phyloP scores from a whole-genome alignment of 176 grass and related monocot species.

The Dendrocalamus sinicus region DNA sequence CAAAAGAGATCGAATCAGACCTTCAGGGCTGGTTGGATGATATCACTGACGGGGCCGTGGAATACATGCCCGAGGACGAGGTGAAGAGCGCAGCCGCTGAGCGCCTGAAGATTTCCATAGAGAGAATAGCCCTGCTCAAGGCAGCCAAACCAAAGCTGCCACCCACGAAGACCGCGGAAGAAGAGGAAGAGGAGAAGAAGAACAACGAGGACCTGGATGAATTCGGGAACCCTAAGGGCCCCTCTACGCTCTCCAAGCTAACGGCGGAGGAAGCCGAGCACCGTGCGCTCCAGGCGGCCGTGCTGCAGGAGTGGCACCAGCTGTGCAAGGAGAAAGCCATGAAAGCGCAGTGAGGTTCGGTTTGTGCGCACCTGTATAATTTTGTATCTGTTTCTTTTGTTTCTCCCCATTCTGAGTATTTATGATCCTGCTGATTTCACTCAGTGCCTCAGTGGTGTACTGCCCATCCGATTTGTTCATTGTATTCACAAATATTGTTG shows the following conservation, averaged over 20 bases:
- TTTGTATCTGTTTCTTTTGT: slow-evolving; percentile 34
- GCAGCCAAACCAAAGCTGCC: slow-evolving; percentile 79
- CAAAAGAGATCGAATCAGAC: slow-evolving; percentile 83
- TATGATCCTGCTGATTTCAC: slow-evolving; percentile 37
- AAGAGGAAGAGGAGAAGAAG: slow-evolving; percentile 73
- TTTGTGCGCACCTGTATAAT: slow-evolving; percentile 21
- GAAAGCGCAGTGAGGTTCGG: slow-evolving; percentile 63
- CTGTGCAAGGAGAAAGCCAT: slow-evolving; percentile 88
- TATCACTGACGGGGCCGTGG: slow-evolving; percentile 76
- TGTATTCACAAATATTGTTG: slow-evolving; percentile 37
- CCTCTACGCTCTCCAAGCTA: slow-evolving; percentile 78
- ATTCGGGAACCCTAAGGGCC: slow-evolving; percentile 81
- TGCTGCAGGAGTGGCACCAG: slow-evolving; percentile 91
- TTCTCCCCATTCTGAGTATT: background rate
- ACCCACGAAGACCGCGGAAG: slow-evolving; percentile 57
- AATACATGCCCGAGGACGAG: slow-evolving; percentile 96
- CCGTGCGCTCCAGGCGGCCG: slow-evolving; percentile 87
- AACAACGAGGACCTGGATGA: slow-evolving; percentile 69
- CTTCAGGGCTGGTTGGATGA: slow-evolving; percentile 96
- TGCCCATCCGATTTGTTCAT: slow-evolving; percentile 35
- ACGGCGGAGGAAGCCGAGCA: slow-evolving; percentile 92
- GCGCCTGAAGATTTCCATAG: slow-evolving; percentile 83
- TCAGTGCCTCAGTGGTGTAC: background rate
- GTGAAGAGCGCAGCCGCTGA: slow-evolving; percentile 75
- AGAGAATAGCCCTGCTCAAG: slow-evolving; percentile 87